A percentile compares a stretch with the other conserved stretches of the same genome.
phyloP scores from a whole-genome alignment of 768 basidiomycete species.

The Tylopilus plumbeoviolaceoides region DNA sequence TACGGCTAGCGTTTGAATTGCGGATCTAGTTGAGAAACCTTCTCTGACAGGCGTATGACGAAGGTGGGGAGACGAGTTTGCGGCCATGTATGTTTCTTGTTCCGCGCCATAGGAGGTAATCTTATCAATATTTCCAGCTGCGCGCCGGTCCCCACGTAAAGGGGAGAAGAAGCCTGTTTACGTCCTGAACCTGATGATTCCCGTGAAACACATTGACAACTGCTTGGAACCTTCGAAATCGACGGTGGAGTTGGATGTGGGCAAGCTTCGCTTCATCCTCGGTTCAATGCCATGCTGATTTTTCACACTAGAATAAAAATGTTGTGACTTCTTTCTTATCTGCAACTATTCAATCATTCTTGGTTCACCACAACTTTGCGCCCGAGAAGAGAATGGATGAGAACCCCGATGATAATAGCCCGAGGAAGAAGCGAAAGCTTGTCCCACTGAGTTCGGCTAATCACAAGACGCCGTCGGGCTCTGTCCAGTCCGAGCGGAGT shows the following conservation, averaged over 20 bases:
- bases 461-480: constrained; percentile 3
- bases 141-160: constrained; percentile 74
- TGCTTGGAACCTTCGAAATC: constrained; percentile 77
- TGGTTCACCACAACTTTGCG: constrained; percentile 59
- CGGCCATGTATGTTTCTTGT: constrained; percentile 15
- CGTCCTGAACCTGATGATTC: constrained; percentile 70
- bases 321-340: constrained; percentile 53
- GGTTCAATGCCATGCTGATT: constrained; percentile 9
- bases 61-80: constrained; percentile 47
- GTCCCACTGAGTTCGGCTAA: constrained; percentile 16
- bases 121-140: constrained; percentile 35
- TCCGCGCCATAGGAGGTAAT: constrained; percentile 7
- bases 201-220: constrained; percentile 67
- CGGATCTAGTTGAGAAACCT: constrained; percentile 2
- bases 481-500: constrained; percentile 5
- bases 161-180: constrained; percentile 77
- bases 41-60: constrained; percentile 60
- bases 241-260: constrained; percentile 63
- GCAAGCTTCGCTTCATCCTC: constrained; percentile 15
- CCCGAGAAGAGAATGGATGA: constrained; percentile 17
- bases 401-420: constrained; percentile 25
- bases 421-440: constrained; percentile 52
- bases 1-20: constrained; percentile 29
- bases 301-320: constrained; percentile 49
- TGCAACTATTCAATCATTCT: constrained; percentile 56